Base-by-base conservation (phyloP, 495 filamentous ascomycete species). In the Opeltia flavorubescens region DNA sequence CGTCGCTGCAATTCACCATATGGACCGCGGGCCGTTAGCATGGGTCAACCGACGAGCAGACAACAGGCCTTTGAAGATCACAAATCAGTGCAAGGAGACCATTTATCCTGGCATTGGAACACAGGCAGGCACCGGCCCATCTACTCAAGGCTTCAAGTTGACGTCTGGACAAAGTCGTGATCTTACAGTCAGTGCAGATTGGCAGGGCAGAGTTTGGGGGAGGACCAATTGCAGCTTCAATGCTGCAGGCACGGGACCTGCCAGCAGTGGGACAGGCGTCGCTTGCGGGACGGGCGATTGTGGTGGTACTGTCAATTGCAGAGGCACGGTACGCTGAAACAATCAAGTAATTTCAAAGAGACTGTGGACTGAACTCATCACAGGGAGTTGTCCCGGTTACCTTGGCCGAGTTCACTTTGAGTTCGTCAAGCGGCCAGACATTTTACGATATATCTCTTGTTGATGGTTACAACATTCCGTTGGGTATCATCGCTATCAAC, bases 401-500 rank as follows among this genome's bases (percentile, higher is more conserved):
- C 3, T 69, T 89, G 5, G 82, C 80, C 15, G 84, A 89, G 51
- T 84, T 87, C 58, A 85, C 78, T 42, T 72, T 88, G 31, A 66
- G 69, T 30, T 63, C 67, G n/a, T 60, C 63, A 27, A 66, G 68
- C 46, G 67, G 63, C 11, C 76, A 85, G 56, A 80, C 76, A 4
- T 89, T 81, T 60, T 88, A 87, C 61, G 85, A 89, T 61, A 82
- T 89, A 49, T 86, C 82, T 28, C 72, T 89, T 28, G 84, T 89
- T 24, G 84, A 89, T 59, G 84, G 85, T 33, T 88, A 89, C 69
- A 88, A 89, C 59, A 62, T 89, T 7, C 81, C 82, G 5, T 52
- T 89, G 44, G 80, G 67, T 24, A 77, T 89, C 47, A 64, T 81
- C 44, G 79, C 70, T 57, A 66, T 73, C 39, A 78, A 66, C 25